Base-by-base conservation (phyloP, 2,329 filamentous ascomycete genomes). In the Colletotrichum theobromicola region DNA sequence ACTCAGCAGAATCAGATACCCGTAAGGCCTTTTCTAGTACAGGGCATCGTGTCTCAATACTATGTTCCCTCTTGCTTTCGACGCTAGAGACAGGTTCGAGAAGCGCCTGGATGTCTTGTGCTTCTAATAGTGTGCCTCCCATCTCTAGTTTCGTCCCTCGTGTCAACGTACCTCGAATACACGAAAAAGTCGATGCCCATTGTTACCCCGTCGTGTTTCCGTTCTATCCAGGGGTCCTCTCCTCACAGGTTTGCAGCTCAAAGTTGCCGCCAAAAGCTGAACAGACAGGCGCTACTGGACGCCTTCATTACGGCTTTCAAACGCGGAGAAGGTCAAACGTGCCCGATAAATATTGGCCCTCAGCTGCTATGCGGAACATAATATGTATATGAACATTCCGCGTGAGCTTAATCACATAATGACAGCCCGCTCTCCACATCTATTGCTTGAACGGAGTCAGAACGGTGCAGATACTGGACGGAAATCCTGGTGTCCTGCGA, bases 361-460 rank as follows among this genome's bases (percentile, higher is more conserved):
- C 0, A 46, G 42, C 10, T 46, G 2, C 3, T 13, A 1, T 4
- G 7, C 42, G 5, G 18, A 46, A 50, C 1, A 13, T 4, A 1
- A 21, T 8, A 50, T 50, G 21, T 21, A 50, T 50, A 7, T 0
- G 1, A 4, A 21, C 42, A 21, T 50, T 7, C 4, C 10, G n/a
- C 10, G 21, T 50, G 42, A 50, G 1, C 10, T 50, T 50, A 21
- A 1, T 50, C n/a, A 1, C 10, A 2, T n/a, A 21, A 50, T 21
- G 13, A 21, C 2, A 46, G 1, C 0, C 9, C 21, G 0, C 3
- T 46, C 0, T 10, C 37, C 10, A 21, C 7, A 0, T 5, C 37
- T 2, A 9, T 18, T 0, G 10, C 42, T 46, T 21, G 3, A 46
- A 4, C 12, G n/a, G n/a, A 21, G 10, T 10, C 2, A 50, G 21